Evolutionary conservation across 2,329 filamentous ascomycete genomes (phyloP), one percentile per base, ranked within the genome.

Genomic region (Metarhizium sp.): DNA sequence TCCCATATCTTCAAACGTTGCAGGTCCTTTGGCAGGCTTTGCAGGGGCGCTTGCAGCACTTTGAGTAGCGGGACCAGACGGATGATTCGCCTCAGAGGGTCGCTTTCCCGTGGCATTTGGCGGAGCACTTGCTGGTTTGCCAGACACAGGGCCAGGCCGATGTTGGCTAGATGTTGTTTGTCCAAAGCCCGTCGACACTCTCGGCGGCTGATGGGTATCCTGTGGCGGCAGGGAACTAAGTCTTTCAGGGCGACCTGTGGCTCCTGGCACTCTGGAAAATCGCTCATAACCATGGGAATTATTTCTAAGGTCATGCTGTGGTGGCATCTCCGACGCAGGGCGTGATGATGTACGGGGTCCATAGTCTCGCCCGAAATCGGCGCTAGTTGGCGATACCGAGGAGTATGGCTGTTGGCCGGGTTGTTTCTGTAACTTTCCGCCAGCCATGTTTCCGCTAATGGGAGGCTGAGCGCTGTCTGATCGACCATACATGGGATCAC

Each of bases 1-100:
- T 43, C 94, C 94, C 94, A 99, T 99, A 68, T 95, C 92, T 68
- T 96, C 92, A 69, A 99, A 99, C 0, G 94, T 97, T 64, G 94
- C 90, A 1, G 94, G 92, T 11, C 92, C 94, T 67, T 91, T 89
- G 51, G 74, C 72, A 3, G 71, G 68, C n/a, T 71, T 69, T 47
- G 70, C 62, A n/a, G 66, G 62, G 25, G 64, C 61, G 20, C 69
- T 62, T 46, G 67, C 63, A 57, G 63, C 62, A 55, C 59, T 68
- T 45, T 63, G 71, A 58, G 66, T 52, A 58, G 64, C 59, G 47
- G 64, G 51, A 60, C 63, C 57, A 58, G 64, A 57, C 42, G 32
- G 30, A 7, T 52, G 46, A 18, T 40, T 58, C 11, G 34, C 5
- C n/a, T 54, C 57, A 8, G 45, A 18, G 11, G 58, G 58, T 11